A percentile compares a stretch with the other conserved stretches of the same genome.
Conservation (phyloP, 768 basidiomycete species). For the Russula brevipes region DNA sequence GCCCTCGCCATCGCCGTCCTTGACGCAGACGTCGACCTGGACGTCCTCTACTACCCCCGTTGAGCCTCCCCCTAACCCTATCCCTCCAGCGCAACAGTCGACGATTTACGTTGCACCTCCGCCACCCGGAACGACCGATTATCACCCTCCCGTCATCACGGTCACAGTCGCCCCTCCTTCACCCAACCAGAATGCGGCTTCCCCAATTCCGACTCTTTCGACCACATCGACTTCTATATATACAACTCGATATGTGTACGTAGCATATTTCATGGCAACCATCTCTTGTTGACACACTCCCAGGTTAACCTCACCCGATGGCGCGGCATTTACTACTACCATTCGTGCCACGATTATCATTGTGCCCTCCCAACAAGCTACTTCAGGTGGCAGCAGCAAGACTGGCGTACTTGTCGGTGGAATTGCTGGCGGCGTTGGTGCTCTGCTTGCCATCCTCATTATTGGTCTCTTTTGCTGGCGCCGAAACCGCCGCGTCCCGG, state of each 20-base stretch:
- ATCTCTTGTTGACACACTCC: background rate
- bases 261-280: background rate
- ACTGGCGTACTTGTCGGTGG: slow-evolving; percentile 32
- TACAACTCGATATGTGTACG: background rate
- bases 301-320: slow-evolving; percentile 18
- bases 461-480: slow-evolving; percentile 31
- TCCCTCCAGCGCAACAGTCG: too few relatives aligned
- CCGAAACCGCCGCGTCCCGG: slow-evolving; percentile 32
- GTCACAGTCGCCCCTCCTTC: too few relatives aligned
- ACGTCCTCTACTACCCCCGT: too few relatives aligned
- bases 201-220: too few relatives aligned
- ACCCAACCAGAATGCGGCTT: too few relatives aligned
- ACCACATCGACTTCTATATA: too few relatives aligned
- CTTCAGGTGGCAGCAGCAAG: slow-evolving; percentile 10
- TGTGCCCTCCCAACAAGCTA: slow-evolving; percentile 20
- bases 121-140: too few relatives aligned
- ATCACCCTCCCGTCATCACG: too few relatives aligned
- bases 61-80: too few relatives aligned
- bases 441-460: slow-evolving; percentile 27
- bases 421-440: slow-evolving; percentile 28
- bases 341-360: slow-evolving; percentile 26
- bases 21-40: too few relatives aligned
- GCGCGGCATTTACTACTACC: slow-evolving; percentile 16
- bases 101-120: too few relatives aligned
- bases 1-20: too few relatives aligned